Percentiles rank a stretch among this genome's conserved stretches.
These are phyloP conservation scores for Penicillium flavigenum DNA, from an alignment of 495 filamentous ascomycete genomes.

Conservation along the genomic window DNA sequence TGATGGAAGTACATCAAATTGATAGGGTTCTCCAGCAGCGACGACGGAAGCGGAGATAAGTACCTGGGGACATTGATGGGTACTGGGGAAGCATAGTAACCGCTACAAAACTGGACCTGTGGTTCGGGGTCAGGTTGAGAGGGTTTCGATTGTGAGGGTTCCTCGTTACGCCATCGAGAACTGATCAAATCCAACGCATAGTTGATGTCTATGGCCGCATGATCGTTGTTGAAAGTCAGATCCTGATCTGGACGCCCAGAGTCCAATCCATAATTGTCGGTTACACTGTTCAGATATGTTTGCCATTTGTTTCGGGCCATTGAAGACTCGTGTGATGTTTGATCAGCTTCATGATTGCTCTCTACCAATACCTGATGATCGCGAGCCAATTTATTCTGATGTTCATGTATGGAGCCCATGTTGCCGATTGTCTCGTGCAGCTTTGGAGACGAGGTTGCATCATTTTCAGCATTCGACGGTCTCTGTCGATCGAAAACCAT, in stretches of 20 bases:
- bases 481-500: slow-evolving; percentile 14
- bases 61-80: slow-evolving; percentile 64
- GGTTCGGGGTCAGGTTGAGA: slow-evolving; percentile 9
- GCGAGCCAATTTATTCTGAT: background rate
- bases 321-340: slow-evolving; percentile 17
- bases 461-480: background rate
- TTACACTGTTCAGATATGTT: slow-evolving; percentile 42
- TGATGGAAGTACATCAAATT: slow-evolving; percentile 77
- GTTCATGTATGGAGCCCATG: slow-evolving; percentile 6
- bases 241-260: slow-evolving; percentile 67
- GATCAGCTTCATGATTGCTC: slow-evolving; percentile 6
- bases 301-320: slow-evolving; percentile 41
- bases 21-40: slow-evolving; percentile 72
- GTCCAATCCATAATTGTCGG: slow-evolving; percentile 64
- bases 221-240: slow-evolving; percentile 67
- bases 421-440: background rate
- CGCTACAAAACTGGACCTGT: slow-evolving; percentile 23
- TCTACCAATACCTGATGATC: background rate
- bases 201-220: slow-evolving; percentile 50
- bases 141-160: slow-evolving; percentile 9
- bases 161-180: slow-evolving; percentile 18
- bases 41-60: slow-evolving; percentile 64
- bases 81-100: slow-evolving; percentile 70
- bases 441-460: slow-evolving; percentile 6
- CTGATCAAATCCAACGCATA: slow-evolving; percentile 36